A percentile compares a stretch with the other conserved stretches of the same genome.
phyloP scores from a whole-genome alignment of 768 basidiomycete genomes.

The Lactarius quietus region DNA sequence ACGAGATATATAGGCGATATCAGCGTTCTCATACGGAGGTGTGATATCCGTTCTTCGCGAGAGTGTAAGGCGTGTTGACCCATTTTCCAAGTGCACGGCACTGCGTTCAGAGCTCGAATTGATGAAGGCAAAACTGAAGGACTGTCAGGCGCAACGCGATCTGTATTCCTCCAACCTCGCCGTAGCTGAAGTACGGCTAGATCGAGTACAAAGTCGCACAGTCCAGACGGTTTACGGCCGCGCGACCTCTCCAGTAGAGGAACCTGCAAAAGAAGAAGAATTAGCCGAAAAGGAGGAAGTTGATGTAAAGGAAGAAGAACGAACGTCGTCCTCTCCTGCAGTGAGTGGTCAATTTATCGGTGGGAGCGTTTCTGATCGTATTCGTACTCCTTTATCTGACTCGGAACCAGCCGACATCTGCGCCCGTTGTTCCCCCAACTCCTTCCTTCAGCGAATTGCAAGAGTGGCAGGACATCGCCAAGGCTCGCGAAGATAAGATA shows the following conservation, averaged over 20 bases:
- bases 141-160: slow-evolving; percentile 47
- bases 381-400: slow-evolving; percentile 42
- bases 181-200: slow-evolving; percentile 56
- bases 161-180: slow-evolving; percentile 50
- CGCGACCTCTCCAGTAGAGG: slow-evolving; percentile 9
- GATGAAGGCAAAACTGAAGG: slow-evolving; percentile 46
- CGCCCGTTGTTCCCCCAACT: slow-evolving; percentile 31
- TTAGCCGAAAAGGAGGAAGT: slow-evolving; percentile 28
- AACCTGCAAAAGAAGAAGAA: slow-evolving; percentile 19
- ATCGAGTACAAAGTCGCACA: slow-evolving; percentile 54
- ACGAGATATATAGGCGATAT: slow-evolving; percentile 42
- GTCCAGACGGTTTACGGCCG: slow-evolving; percentile 32
- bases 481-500: slow-evolving; percentile 31
- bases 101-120: slow-evolving; percentile 57
- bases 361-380: slow-evolving; percentile 52
- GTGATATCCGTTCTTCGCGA: slow-evolving; percentile 26
- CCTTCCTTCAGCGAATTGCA: slow-evolving; percentile 33
- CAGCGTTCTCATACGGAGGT: slow-evolving; percentile 62
- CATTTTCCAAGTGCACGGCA: slow-evolving; percentile 45
- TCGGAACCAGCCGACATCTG: slow-evolving; percentile 39
- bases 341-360: slow-evolving; percentile 70
- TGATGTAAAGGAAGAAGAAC: slow-evolving; percentile 42
- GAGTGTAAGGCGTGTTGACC: slow-evolving; percentile 15
- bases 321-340: slow-evolving; percentile 59
- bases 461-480: slow-evolving; percentile 42